Evolutionary conservation across 2,329 filamentous ascomycete species (phyloP).

Genomic region (Aspergillus texensis): DNA sequence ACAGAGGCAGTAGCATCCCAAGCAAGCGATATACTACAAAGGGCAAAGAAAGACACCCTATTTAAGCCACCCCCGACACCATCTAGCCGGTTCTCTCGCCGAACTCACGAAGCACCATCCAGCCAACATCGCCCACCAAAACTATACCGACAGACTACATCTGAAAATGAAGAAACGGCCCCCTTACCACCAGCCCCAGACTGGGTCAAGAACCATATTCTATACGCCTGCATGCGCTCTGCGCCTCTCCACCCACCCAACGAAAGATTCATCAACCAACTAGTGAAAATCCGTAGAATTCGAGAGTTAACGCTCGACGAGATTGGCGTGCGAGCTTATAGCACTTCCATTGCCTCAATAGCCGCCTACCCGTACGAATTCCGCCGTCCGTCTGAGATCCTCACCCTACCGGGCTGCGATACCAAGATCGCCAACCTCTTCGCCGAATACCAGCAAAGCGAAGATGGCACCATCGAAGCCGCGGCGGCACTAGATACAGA

Average conservation of each 20-base stretch:
- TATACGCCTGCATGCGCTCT: slow-evolving; percentile 79
- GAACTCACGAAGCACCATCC: slow-evolving; percentile 8
- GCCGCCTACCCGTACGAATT: slow-evolving; percentile 74
- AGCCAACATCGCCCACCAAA: slow-evolving; percentile 37
- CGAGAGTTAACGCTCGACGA: slow-evolving; percentile 73
- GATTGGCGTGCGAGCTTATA: slow-evolving; percentile 83
- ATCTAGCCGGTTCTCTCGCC: background rate
- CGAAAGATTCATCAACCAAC: slow-evolving; percentile 69
- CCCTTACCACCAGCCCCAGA: slow-evolving; percentile 68
- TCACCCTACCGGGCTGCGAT: slow-evolving; percentile 74
- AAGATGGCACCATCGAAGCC: slow-evolving; percentile 62
- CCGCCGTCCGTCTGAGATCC: slow-evolving; percentile 46
- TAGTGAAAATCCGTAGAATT: slow-evolving; percentile 73
- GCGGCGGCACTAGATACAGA: slow-evolving; percentile 67
- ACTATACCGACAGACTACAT: slow-evolving; percentile 72
- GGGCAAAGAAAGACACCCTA: slow-evolving; percentile 54
- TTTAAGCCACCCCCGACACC: background rate
- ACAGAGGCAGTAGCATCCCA: background rate
- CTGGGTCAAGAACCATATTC: slow-evolving; percentile 65
- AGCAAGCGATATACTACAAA: slow-evolving; percentile 50
- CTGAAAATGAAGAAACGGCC: slow-evolving; percentile 67
- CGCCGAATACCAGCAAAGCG: slow-evolving; percentile 67
- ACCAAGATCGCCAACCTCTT: slow-evolving; percentile 77
- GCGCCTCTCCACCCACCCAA: slow-evolving; percentile 74
- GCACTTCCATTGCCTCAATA: slow-evolving; percentile 79